phyloP scores from a whole-genome alignment of 2,329 filamentous ascomycete species.

The Xylariaceae sp. region DNA sequence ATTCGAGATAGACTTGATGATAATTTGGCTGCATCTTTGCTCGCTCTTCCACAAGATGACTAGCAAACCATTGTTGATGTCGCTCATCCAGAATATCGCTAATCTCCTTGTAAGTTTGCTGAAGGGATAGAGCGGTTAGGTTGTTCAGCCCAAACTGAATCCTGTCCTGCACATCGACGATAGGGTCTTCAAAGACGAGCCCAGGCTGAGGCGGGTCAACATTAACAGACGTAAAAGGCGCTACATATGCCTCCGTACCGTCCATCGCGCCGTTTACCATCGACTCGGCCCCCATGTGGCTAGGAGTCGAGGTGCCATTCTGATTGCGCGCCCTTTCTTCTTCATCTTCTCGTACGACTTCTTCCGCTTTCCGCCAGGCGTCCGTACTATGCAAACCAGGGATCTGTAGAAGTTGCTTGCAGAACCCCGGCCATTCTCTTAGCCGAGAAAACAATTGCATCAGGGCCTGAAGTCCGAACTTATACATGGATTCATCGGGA shows the following conservation, averaged over 20 bases:
- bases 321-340: conserved; percentile 61
- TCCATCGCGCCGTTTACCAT: conserved; percentile 73
- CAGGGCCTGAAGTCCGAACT: conserved; percentile 93
- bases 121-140: conserved; percentile 85
- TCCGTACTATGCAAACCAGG: conserved; percentile 82
- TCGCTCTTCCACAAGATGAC: conserved; percentile 91
- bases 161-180: conserved; percentile 84
- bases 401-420: conserved; percentile 80
- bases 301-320: conserved; percentile 50
- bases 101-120: conserved; percentile 81
- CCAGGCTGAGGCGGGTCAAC: conserved; percentile 69
- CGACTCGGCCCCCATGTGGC: conserved; percentile 47
- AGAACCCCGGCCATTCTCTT: conserved; percentile 94
- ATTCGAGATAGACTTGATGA: conserved; percentile 87
- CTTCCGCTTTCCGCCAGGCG: conserved; percentile 79
- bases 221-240: conserved; percentile 78
- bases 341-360: conserved; percentile 71
- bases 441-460: conserved; percentile 84
- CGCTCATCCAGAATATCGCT: conserved; percentile 75
- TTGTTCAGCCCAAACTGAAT: conserved; percentile 97
- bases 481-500: conserved; percentile 90
- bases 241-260: conserved; percentile 65
- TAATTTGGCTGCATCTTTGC: conserved; percentile 98
- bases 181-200: conserved; percentile 76
- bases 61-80: conserved; percentile 95